Evolutionary conservation across 176 grass and related monocot genomes (phyloP).

Genomic region (Eleusine coracana): DNA sequence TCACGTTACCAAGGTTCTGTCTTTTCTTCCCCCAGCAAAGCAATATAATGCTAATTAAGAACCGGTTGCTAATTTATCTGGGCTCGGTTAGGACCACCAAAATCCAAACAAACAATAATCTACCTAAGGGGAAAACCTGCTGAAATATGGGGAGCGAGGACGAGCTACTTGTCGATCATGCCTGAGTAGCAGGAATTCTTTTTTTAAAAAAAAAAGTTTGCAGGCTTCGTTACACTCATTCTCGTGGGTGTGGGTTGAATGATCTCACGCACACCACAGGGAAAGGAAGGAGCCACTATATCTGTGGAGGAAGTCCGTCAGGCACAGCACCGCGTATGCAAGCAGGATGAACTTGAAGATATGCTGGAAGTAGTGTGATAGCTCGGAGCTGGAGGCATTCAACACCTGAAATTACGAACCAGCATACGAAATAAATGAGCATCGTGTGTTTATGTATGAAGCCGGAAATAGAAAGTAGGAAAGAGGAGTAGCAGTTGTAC

Average conservation of each 20-base stretch:
- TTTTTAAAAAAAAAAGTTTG: neutral
- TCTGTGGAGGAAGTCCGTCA: conserved; percentile 55
- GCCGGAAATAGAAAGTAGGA: neutral
- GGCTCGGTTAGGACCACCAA: conserved; percentile 4
- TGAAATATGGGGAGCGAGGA: conserved; percentile 6
- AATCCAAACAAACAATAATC: conserved; percentile 15
- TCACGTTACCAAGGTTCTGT: neutral
- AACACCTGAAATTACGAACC: conserved; percentile 36
- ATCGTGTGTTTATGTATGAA: neutral
- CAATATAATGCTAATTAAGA: conserved; percentile 5
- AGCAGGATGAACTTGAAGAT: conserved; percentile 68
- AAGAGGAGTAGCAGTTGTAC: conserved; percentile 27
- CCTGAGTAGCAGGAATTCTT: neutral
- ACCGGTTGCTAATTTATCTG: neutral
- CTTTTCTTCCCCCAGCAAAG: conserved; percentile 11
- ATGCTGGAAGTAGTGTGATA: conserved; percentile 60
- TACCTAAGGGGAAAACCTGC: neutral
- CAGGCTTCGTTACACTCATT: conserved; percentile 9
- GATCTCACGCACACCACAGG: conserved; percentile 35
- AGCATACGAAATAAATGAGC: neutral
- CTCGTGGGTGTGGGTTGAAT: neutral
- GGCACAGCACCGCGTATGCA: conserved; percentile 58
- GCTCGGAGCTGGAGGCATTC: conserved; percentile 46
- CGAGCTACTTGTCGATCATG: neutral
- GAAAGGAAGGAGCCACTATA: conserved; percentile 42